A percentile compares a stretch with the other conserved stretches of the same genome.
Evolutionary conservation across 345 rosid species (phyloP).

Genomic region (Syzygium oleosum): DNA sequence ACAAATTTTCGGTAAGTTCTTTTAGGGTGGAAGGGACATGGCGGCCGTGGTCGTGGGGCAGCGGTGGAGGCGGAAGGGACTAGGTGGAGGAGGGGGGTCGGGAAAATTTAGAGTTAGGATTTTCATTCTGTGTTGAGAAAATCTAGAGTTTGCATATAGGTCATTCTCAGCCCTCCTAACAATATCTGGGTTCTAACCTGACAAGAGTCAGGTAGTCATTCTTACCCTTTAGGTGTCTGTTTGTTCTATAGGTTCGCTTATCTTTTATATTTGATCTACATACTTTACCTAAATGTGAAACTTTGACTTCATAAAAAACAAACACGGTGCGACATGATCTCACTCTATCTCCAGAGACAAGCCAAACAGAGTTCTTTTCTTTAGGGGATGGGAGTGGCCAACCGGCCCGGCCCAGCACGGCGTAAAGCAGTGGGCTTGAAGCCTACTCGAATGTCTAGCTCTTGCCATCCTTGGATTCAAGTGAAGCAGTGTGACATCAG

Average conservation of each 20-base stretch:
- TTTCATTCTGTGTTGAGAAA: background rate
- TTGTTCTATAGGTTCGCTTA: background rate
- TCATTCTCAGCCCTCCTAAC: background rate
- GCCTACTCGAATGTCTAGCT: background rate
- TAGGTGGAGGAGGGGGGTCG: background rate
- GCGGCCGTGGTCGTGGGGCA: background rate
- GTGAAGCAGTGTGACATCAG: background rate
- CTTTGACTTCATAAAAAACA: background rate
- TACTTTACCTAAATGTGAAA: background rate
- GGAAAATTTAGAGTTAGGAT: background rate
- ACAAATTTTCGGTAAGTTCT: background rate
- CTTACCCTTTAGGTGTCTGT: background rate
- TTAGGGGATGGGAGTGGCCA: background rate
- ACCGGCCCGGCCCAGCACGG: background rate
- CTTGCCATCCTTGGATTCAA: background rate
- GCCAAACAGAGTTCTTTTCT: background rate
- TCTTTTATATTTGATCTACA: background rate
- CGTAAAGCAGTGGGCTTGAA: too few relatives aligned
- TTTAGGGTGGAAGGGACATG: background rate
- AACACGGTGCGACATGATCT: background rate
- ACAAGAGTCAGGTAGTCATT: background rate
- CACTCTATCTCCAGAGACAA: background rate
- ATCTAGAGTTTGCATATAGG: background rate
- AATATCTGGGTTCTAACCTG: background rate
- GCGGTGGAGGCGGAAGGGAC: background rate